Evolutionary conservation across 768 basidiomycete species (phyloP), one percentile per base, ranked within the genome.

Genomic region (Cubamyces lactineus): DNA sequence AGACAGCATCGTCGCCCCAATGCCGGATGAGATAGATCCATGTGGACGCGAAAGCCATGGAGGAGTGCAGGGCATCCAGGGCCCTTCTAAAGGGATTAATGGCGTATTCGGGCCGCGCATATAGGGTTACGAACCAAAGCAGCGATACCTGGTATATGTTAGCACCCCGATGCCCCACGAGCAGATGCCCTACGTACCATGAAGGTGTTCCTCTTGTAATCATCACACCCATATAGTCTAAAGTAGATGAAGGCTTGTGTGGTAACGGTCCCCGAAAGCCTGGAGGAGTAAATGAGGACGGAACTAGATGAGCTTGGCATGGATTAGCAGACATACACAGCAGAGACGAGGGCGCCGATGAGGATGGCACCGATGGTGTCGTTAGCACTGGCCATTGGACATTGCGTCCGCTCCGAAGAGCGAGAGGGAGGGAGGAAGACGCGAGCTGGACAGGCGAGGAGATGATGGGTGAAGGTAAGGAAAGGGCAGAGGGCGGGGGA

Each of bases 21-120:
- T 69, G 62, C 12, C 53, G 59, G 16, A 73, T 69, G 30, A 73
- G 65, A 49, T 71, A 73, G 6, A 63, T 46, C 70, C 70, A 73
- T 45, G 53, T 46, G 4, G 72, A 65, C 2, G 65, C 54, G 39
- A 63, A 69, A 16, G 70, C 67, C 63, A 71, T 65, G 51, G 63
- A 48, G 16, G 69, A 67, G 51, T 73, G 72, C 12, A 71, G 53
- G 1, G 68, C 28, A 50, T 73, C 72, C 13, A 73, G 59, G 5
- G 62, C n/a, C 70, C 72, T 73, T 57, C 3, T 9, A 41, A 12
- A 23, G 26, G 21, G 2, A 26, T 46, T 13, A 46, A 16, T 13
- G 5, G n/a, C 28, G 13, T 34, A 21, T 8, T 8, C 17, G 42
- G 24, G 11, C 13, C 2, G 19, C 21, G 11, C 8, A n/a, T 12